Base-by-base conservation (phyloP, 2,329 filamentous ascomycete species). In the Exophiala lecanii-corni region DNA sequence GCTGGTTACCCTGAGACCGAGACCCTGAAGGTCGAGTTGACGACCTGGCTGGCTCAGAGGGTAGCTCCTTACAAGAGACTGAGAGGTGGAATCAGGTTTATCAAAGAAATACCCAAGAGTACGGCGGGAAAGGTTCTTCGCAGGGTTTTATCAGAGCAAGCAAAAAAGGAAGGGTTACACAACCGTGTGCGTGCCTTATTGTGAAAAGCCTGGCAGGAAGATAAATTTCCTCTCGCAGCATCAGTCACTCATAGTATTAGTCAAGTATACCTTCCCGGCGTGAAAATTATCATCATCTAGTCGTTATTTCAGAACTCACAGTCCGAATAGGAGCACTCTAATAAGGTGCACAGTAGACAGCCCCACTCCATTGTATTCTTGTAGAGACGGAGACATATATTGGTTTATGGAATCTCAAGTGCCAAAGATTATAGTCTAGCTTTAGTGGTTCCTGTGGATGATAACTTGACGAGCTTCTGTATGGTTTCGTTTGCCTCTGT, bases 21-120 rank as follows among this genome's bases (percentile, higher is more conserved):
- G 2, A 72, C 78, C 33, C 61, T 74, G 1, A 62, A 59, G 3
- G 63, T 67, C 68, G 65, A 63, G 10, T 69, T 72, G 9, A 51
- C 60, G 15, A 48, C 57, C 17, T 73, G 70, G 69, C 43, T 72
- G 35, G 58, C 63, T n/a, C 50, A 43, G 31, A 68, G 63, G 46
- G 68, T 73, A 5, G 68, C 69, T 5, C 61, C 61, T 25, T 64
- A 73, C 45, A 72, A 73, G 55, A 55, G 63, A 26, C 50, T 73
- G 36, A 61, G 69, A 15, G 70, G 70, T 20, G 70, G 70, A 2
- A 62, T 73, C 12, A 59, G 58, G 10, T 73, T 72, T 43, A 59
- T 72, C n/a, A 63, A 71, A 34, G 58, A 61, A 30, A 67, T 73
- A 25, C 70, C 70, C 5, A 72, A 72, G 61, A 72, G 67, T 37